A percentile compares a stretch with the other conserved stretches of the same genome.
phyloP scores from a whole-genome alignment of 1,284 basidiomycete species.

The Cerioporus squamosus region DNA sequence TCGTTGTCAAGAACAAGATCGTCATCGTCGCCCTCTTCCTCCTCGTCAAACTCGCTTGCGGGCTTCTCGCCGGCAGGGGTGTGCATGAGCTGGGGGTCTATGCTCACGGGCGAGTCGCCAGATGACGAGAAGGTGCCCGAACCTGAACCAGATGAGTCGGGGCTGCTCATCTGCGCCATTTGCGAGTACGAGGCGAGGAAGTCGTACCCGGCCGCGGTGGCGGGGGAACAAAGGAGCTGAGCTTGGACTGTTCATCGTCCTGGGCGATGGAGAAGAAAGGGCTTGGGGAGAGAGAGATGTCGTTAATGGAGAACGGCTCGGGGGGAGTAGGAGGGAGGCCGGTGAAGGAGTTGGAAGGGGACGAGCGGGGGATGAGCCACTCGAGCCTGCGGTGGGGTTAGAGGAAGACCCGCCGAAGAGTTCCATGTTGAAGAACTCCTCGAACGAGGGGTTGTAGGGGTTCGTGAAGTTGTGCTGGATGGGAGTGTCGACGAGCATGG shows the following conservation, averaged over 20 bases:
- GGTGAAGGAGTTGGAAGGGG: conserved; percentile 38
- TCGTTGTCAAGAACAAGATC: conserved; percentile 23
- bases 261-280: conserved; percentile 45
- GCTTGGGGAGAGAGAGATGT: conserved; percentile 35
- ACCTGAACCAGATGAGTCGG: conserved; percentile 28
- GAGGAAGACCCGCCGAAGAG: conserved; percentile 38
- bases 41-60: conserved; percentile 37
- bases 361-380: conserved; percentile 42
- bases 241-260: conserved; percentile 48
- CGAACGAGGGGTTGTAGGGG: conserved; percentile 36
- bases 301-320: conserved; percentile 27
- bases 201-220: conserved; percentile 43
- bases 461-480: conserved; percentile 29
- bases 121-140: conserved; percentile 26
- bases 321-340: conserved; percentile 34
- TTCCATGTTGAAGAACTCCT: conserved; percentile 59
- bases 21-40: conserved; percentile 29
- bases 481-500: conserved; percentile 40
- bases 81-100: conserved; percentile 57
- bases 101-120: conserved; percentile 41
- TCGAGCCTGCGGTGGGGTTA: conserved; percentile 27
- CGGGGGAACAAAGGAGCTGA: conserved; percentile 35
- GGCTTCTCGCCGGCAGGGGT: conserved; percentile 45
- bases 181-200: conserved; percentile 37
- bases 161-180: conserved; percentile 28